Evolutionary conservation across 768 basidiomycete genomes (phyloP).

Genomic region (Naganishia randhawae): DNA sequence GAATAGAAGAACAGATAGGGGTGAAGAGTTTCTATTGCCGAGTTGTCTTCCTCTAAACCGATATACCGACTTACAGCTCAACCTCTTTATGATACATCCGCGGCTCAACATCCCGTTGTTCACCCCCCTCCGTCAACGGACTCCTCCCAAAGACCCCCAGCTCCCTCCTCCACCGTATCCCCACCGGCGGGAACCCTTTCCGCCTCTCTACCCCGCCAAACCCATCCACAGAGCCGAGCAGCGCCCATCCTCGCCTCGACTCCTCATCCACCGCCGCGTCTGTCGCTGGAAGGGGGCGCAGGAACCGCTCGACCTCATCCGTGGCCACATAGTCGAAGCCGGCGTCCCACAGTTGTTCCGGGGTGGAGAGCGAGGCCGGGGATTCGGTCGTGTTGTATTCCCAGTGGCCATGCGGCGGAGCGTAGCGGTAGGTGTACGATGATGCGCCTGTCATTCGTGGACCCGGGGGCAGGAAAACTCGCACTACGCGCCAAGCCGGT

Average conservation of each 20-base stretch:
- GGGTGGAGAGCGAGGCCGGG: constrained; percentile 8
- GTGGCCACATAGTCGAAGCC: constrained; percentile 38
- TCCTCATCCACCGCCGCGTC: no score
- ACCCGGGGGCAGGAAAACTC: constrained; percentile 71
- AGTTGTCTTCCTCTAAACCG: no score
- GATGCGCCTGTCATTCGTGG: constrained; percentile 88
- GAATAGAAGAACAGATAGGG: no score
- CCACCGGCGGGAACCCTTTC: not conserved
- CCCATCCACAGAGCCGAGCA: constrained; percentile 11
- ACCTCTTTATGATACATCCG: no score
- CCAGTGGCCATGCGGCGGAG: constrained; percentile 53
- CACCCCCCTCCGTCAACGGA: no score
- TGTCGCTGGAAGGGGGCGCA: not conserved
- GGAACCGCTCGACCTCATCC: constrained; percentile 23
- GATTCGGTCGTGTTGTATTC: constrained; percentile 78
- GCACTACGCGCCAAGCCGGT: no score
- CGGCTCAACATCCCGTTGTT: no score
- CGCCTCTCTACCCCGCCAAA: constrained; percentile 12
- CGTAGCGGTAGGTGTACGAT: constrained; percentile 64
- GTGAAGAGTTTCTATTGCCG: no score
- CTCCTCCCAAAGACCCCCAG: not conserved
- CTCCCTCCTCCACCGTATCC: not conserved
- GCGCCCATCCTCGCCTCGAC: no score
- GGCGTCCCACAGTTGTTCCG: constrained; percentile 24
- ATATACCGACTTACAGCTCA: no score